A percentile compares a stretch with the other conserved stretches of the same genome.
These are phyloP conservation scores for Cymbidium sinense DNA, from an alignment of 106 monocot genomes.

Conservation along the genomic window DNA sequence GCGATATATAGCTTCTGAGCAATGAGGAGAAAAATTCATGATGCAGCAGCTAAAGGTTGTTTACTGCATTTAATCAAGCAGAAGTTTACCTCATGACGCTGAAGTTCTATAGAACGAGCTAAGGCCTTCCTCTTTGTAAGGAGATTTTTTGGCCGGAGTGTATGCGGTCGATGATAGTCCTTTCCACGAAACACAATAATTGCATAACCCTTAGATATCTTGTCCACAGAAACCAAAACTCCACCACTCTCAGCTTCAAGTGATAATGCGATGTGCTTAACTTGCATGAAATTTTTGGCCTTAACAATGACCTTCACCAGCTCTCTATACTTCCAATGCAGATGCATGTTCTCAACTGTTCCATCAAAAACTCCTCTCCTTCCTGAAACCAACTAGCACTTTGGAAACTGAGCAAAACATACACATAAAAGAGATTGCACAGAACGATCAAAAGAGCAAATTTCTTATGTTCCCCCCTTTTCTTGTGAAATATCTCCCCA, in stretches of 20 bases:
- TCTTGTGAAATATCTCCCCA: not conserved
- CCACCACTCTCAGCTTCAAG: conserved; percentile 97
- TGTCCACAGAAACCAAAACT: conserved; percentile 88
- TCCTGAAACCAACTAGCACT: conserved; percentile 33
- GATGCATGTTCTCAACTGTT: conserved; percentile 98
- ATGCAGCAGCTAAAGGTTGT: no score
- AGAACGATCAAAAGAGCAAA: not conserved
- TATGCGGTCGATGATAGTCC: conserved; percentile 64
- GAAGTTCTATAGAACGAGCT: conserved; percentile 92
- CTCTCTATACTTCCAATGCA: conserved; percentile 98
- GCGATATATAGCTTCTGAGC: not conserved
- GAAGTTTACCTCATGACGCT: conserved; percentile 60
- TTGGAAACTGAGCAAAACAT: not conserved
- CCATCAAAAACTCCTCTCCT: conserved; percentile 97
- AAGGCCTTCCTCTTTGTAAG: conserved; percentile 91
- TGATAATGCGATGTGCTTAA: conserved; percentile 66
- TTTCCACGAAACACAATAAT: conserved; percentile 80
- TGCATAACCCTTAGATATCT: conserved; percentile 90
- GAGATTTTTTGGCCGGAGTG: conserved; percentile 83
- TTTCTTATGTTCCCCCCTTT: not conserved
- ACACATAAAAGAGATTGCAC: not conserved
- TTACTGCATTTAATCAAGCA: no score
- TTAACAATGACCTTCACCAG: conserved; percentile 84
- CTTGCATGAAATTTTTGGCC: conserved; percentile 64
- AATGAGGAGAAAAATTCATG: not conserved